Evolutionary conservation across 2,329 filamentous ascomycete species (phyloP).

Genomic region (Ceratocystis diversiconidia): DNA sequence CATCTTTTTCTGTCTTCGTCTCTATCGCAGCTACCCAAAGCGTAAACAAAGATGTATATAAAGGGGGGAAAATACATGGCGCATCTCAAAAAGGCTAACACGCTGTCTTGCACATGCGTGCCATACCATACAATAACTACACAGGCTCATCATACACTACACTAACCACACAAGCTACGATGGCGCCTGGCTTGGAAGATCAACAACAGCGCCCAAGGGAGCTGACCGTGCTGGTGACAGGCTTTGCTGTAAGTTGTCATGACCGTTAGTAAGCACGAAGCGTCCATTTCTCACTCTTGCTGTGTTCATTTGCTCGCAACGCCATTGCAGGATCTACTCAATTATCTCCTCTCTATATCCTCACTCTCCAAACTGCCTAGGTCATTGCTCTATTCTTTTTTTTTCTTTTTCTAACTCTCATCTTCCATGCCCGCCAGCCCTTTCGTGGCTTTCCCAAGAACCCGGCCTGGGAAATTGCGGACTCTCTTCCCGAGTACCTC

Average conservation of each 20-base stretch:
- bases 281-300: conserved; percentile 2
- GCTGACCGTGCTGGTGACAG: conserved; percentile 45
- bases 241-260: conserved; percentile 39
- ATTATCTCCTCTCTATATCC: neutral
- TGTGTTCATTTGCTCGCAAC: neutral
- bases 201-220: conserved; percentile 30
- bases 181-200: conserved; percentile 12
- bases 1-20: too few species aligned
- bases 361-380: neutral
- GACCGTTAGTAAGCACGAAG: conserved; percentile 5
- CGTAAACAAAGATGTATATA: too few species aligned
- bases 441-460: conserved; percentile 64
- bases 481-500: conserved; percentile 50
- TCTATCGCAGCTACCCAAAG: too few species aligned
- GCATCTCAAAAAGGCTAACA: too few species aligned
- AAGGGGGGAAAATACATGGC: too few species aligned
- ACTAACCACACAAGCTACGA: neutral
- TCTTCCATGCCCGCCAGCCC: conserved; percentile 37
- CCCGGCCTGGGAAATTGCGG: conserved; percentile 67
- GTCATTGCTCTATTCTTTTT: neutral
- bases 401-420: neutral
- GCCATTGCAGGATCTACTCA: neutral
- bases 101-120: neutral
- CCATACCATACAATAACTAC: neutral
- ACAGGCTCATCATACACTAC: neutral